phyloP scores from a whole-genome alignment of 2,329 filamentous ascomycete species.

The Cytospora piceae region DNA sequence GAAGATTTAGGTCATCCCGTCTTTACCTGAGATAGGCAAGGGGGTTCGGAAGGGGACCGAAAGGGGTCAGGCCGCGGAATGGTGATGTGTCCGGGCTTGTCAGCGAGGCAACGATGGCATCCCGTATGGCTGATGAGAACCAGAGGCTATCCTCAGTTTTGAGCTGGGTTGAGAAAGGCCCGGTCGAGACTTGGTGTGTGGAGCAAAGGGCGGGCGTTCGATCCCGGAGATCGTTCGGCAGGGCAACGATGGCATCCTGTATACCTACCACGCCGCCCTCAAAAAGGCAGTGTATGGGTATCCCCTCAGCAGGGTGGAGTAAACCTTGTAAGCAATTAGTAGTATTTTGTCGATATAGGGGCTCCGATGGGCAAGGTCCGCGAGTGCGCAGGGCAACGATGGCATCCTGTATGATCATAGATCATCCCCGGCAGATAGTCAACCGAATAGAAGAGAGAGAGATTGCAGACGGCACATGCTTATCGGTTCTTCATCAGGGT shows the following conservation, averaged over 20 bases:
- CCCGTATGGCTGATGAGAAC: conserved; percentile 32
- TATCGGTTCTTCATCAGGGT: background rate
- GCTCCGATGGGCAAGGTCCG: conserved; percentile 30
- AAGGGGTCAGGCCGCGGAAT: conserved; percentile 28
- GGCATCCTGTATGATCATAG: conserved; percentile 31
- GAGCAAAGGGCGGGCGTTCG: conserved; percentile 30
- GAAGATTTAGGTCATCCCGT: conserved; percentile 49
- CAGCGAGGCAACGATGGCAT: conserved; percentile 42
- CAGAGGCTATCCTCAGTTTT: conserved; percentile 29
- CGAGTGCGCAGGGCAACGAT: conserved; percentile 35
- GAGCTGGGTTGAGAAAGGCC: conserved; percentile 20
- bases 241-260: conserved; percentile 39
- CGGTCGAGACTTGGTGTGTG: conserved; percentile 14
- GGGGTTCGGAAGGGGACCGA: background rate
- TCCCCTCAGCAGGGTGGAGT: conserved; percentile 19
- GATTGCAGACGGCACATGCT: background rate
- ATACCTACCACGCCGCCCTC: conserved; percentile 22
- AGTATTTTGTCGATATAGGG: conserved; percentile 12
- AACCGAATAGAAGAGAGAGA: background rate
- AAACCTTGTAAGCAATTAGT: conserved; percentile 9
- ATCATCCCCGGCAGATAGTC: conserved; percentile 6
- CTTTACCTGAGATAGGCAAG: background rate
- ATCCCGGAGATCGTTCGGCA: conserved; percentile 33
- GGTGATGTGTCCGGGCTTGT: conserved; percentile 30
- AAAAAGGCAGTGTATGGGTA: conserved; percentile 14